Percentiles rank a stretch among this genome's conserved stretches.
These are phyloP conservation scores for Penicillium thymicola DNA, from an alignment of 2,329 filamentous ascomycete genomes.

Conservation along the genomic window DNA sequence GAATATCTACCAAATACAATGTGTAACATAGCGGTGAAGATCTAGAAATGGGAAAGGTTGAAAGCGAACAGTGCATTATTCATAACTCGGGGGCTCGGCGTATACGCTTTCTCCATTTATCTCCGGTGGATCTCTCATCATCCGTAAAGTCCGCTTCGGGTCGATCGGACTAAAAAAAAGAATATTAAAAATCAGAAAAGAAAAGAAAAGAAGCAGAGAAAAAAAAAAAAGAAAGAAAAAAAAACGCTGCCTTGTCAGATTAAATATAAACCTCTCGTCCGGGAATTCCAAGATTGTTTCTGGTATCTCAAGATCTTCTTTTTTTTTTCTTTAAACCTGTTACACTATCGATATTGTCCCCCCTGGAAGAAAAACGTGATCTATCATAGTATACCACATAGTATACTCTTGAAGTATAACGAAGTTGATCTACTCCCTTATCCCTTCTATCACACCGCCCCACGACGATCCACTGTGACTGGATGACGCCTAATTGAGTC, in stretches of 20 bases:
- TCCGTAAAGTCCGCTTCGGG: conserved; percentile 10
- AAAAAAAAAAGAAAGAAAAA: background rate
- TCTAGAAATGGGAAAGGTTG: background rate
- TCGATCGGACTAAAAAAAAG: background rate
- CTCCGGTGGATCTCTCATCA: conserved; percentile 5
- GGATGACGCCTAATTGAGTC: conserved; percentile 30
- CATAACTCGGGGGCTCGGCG: background rate
- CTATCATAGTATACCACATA: conserved; percentile 2
- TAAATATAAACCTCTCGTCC: conserved; percentile 7
- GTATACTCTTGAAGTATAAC: background rate
- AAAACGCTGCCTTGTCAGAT: background rate
- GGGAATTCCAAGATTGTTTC: background rate
- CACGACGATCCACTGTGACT: conserved; percentile 22
- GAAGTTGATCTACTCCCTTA: background rate
- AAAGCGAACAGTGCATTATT: background rate
- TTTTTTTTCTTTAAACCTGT: background rate
- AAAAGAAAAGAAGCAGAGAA: background rate
- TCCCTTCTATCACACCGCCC: conserved; percentile 27
- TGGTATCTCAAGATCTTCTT: background rate
- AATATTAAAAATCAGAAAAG: background rate
- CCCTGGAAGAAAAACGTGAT: background rate
- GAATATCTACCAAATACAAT: background rate
- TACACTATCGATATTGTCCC: conserved; percentile 1
- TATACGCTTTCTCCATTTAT: conserved; percentile 2
- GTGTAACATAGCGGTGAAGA: conserved; percentile 3